Base-by-base conservation (phyloP, 768 basidiomycete genomes). In the Serendipita vermifera region DNA sequence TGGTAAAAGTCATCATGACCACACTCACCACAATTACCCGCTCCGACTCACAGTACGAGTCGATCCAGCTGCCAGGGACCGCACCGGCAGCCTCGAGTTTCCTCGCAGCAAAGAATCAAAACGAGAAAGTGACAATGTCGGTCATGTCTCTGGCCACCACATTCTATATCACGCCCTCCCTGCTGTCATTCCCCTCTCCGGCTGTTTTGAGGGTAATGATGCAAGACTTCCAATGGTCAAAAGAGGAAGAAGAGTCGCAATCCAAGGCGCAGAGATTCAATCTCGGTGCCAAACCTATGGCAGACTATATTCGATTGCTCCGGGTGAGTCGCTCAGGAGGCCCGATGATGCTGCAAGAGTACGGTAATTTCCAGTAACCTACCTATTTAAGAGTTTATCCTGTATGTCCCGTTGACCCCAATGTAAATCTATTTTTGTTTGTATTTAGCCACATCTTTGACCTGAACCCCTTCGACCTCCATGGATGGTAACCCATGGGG, bases 11-110 rank as follows among this genome's bases (percentile, higher is more conserved):
- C 46, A 51, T 51, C 29, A 51, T 31, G n/a, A 31, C 46, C 9
- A 51, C 46, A 22, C 46, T 51, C 22, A 51, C 46, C 26, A 51
- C 46, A 5, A 51, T 51, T n/a, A 51, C 46, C 32, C 46, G 46
- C 7, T 51, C 46, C n/a, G 46, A 51, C 17, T 51, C 46, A 7
- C 46, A 29, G 17, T 51, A 51, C 22, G 46, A 51, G 32, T 51
- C 46, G 24, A 51, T 51, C 9, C 46, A 51, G 29, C 22, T 31
- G 7, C 46, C 46, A 13, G 46, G 24, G 9, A 51, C 29, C 20
- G 46, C 32, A 7, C 24, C 26, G 17, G 46, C 20, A 0, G 24
- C 26, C 26, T 51, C 46, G 15, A 51, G 46, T 31, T 51, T 51
- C 46, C 9, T 20, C 15, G n/a, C 46, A 15, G 46, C 46, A 22